Conservation (phyloP, 1,284 basidiomycete genomes). For the Rhodotorula sp. region DNA sequence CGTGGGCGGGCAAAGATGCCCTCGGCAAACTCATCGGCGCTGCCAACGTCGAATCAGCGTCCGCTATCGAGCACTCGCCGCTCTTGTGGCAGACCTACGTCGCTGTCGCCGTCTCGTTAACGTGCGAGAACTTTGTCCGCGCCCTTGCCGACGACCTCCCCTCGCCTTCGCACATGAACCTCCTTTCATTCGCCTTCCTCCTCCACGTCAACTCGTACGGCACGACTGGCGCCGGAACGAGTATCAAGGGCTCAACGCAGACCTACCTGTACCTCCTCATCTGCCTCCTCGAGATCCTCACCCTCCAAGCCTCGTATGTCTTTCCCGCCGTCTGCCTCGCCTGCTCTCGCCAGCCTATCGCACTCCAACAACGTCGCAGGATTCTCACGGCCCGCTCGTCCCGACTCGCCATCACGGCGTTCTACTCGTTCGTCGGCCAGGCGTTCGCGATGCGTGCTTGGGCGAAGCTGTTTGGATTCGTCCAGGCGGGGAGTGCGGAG, state of each 20-base stretch:
- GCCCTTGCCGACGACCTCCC: constrained; percentile 27
- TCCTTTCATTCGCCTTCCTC: constrained; percentile 39
- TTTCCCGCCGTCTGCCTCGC: constrained; percentile 8
- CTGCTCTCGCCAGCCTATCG: neutral
- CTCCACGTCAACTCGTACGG: constrained; percentile 34
- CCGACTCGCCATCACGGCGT: constrained; percentile 26
- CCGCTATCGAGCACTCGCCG: neutral
- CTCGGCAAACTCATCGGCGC: constrained; percentile 5
- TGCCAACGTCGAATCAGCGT: neutral
- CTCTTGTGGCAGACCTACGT: constrained; percentile 28
- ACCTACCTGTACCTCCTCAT: constrained; percentile 35
- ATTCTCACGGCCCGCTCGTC: neutral
- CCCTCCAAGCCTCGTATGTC: constrained; percentile 33
- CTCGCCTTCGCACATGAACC: constrained; percentile 28
- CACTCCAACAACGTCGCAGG: neutral
- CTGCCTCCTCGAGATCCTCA: constrained; percentile 22
- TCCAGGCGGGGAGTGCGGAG: neutral
- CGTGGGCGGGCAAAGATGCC: constrained; percentile 11
- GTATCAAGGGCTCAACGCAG: neutral
- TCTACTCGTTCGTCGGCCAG: constrained; percentile 25
- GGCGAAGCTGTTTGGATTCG: neutral
- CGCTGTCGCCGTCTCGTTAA: constrained; percentile 13
- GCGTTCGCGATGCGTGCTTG: constrained; percentile 18
- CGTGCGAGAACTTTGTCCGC: constrained; percentile 31
- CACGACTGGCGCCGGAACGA: neutral